A percentile compares a stretch with the other conserved stretches of the same genome.
Conservation (phyloP, 176 grass and related monocot genomes). For the Musa troglodytarum region DNA sequence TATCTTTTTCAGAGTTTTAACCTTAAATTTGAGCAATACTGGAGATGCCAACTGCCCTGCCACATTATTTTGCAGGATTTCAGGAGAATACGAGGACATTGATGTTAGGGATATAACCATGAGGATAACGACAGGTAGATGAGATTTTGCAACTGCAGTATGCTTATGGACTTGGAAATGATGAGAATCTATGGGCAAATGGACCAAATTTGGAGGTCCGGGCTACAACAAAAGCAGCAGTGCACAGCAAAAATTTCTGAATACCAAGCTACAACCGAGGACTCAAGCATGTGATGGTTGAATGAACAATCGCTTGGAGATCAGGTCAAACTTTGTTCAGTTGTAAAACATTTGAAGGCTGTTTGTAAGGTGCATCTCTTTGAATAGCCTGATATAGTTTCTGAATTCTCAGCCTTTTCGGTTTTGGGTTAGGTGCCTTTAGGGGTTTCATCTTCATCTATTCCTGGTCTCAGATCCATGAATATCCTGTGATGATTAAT, state of each 20-base stretch:
- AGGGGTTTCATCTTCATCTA: too few relatives aligned
- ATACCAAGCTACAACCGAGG: too few relatives aligned
- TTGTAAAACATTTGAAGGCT: too few relatives aligned
- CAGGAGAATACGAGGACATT: constrained; percentile 50
- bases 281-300: too few relatives aligned
- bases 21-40: not conserved
- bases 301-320: too few relatives aligned
- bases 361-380: too few relatives aligned
- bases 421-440: too few relatives aligned
- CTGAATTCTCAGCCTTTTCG: too few relatives aligned
- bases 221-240: not conserved
- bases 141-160: not conserved
- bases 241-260: not conserved
- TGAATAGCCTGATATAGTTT: too few relatives aligned
- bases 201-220: not conserved
- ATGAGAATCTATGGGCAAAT: not conserved
- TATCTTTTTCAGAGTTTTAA: not conserved
- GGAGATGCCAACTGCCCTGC: not conserved
- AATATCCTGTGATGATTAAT: too few relatives aligned
- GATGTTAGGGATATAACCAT: constrained; percentile 8
- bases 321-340: too few relatives aligned
- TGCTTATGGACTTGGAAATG: not conserved
- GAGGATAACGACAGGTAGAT: not conserved
- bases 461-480: too few relatives aligned
- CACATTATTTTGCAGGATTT: constrained; percentile 33